Conservation (phyloP, 1,139 yeast species). For the Kluyveromyces sp. region DNA sequence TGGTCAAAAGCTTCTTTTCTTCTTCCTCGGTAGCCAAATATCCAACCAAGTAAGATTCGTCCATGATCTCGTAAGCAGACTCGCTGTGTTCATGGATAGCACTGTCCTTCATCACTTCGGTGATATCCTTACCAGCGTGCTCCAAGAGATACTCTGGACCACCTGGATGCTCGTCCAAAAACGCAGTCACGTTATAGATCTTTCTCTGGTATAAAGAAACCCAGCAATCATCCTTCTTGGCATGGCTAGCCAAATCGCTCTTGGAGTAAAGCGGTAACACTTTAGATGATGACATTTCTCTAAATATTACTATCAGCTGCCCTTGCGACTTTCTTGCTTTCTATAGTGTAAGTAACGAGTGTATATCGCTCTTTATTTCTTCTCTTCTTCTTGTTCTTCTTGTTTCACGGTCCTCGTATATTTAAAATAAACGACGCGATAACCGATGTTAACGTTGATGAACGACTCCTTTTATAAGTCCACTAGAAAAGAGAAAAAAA, state of each 20-base stretch:
- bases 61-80: constrained; percentile 80
- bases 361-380: background rate
- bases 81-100: constrained; percentile 72
- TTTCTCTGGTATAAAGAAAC: constrained; percentile 70
- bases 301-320: too few species aligned
- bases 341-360: background rate
- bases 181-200: constrained; percentile 73
- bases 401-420: too few species aligned
- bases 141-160: constrained; percentile 71
- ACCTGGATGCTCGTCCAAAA: constrained; percentile 81
- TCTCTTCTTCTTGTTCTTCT: background rate
- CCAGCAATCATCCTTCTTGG: constrained; percentile 54
- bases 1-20: constrained; percentile 43
- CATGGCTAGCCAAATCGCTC: constrained; percentile 42
- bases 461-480: too few species aligned
- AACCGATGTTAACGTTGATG: too few species aligned
- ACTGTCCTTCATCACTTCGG: constrained; percentile 66
- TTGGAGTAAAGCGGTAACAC: constrained; percentile 39
- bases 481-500: too few species aligned
- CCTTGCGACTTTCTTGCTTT: too few species aligned
- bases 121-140: constrained; percentile 77
- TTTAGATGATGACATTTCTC: constrained; percentile 13
- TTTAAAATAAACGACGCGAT: too few species aligned
- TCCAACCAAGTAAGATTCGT: constrained; percentile 61
- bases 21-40: constrained; percentile 57